These are phyloP conservation scores for Orychophragmus violaceus DNA, from an alignment of 345 rosid species.

Conservation along the genomic window DNA sequence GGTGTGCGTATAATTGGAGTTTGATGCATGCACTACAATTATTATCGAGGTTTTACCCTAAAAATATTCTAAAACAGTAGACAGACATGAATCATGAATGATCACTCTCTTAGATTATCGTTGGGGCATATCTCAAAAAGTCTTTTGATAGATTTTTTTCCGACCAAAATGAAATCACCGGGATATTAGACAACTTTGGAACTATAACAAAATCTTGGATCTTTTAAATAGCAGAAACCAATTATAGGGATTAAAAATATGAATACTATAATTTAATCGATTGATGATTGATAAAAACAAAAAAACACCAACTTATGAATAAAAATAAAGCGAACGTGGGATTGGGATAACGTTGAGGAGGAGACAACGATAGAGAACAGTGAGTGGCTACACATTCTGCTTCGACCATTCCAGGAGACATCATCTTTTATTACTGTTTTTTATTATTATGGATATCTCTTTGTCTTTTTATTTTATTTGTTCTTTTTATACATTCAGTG, in stretches of 20 bases:
- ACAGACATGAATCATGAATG: background rate
- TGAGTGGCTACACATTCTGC: constrained; percentile 30
- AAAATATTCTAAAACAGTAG: background rate
- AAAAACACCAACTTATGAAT: background rate
- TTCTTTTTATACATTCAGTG: background rate
- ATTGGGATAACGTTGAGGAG: constrained; percentile 16
- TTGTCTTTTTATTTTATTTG: background rate
- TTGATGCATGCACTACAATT: constrained; percentile 4
- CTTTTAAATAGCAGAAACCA: background rate
- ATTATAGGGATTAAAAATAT: background rate
- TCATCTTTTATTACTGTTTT: constrained; percentile 17
- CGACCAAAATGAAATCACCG: too few relatives aligned
- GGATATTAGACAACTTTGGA: too few relatives aligned
- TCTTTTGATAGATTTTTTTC: background rate
- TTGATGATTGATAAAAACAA: background rate
- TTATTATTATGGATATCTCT: background rate
- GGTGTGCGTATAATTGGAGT: background rate
- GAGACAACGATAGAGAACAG: constrained; percentile 29
- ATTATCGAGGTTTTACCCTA: too few relatives aligned
- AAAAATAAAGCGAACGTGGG: constrained; percentile 16
- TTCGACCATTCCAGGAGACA: constrained; percentile 29
- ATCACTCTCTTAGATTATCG: background rate
- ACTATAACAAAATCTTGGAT: background rate
- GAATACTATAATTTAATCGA: background rate
- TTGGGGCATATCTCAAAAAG: background rate